Conservation (phyloP, 108 stramenopile species). For the Chaetoceros tenuissimus region DNA sequence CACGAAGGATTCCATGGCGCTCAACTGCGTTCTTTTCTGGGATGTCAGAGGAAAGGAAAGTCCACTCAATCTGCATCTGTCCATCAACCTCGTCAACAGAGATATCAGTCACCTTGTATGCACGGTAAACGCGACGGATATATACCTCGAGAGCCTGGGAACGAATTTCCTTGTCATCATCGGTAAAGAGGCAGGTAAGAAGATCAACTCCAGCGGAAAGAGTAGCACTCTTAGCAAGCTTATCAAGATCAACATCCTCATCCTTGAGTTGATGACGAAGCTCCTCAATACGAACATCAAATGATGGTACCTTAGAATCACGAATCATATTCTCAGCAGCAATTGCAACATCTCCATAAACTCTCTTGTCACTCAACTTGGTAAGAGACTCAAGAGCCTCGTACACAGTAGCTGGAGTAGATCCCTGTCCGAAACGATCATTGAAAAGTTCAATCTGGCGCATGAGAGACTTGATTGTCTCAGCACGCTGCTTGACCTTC, state of each 20-base stretch:
- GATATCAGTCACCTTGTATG: slow-evolving; percentile 71
- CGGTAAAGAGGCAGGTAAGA: slow-evolving; percentile 79
- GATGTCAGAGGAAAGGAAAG: slow-evolving; percentile 85
- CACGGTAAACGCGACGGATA: slow-evolving; percentile 92
- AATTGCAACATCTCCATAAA: slow-evolving; percentile 81
- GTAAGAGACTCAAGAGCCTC: slow-evolving; percentile 48
- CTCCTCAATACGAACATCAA: slow-evolving; percentile 71
- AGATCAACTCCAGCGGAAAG: slow-evolving; percentile 93
- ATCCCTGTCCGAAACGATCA: slow-evolving; percentile 51
- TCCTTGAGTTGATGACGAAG: slow-evolving; percentile 64
- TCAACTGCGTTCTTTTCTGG: slow-evolving; percentile 50
- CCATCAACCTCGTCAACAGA: slow-evolving; percentile 52
- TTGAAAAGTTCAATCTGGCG: slow-evolving; percentile 66
- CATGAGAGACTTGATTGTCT: slow-evolving; percentile 61
- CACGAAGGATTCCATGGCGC: slow-evolving; percentile 57
- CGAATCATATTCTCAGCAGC: slow-evolving; percentile 71
- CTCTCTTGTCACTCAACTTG: slow-evolving; percentile 53
- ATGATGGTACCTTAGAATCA: slow-evolving; percentile 67
- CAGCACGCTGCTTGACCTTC: slow-evolving; percentile 36
- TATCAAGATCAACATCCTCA: slow-evolving; percentile 43
- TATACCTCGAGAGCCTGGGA: slow-evolving; percentile 78
- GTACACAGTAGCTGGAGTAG: slow-evolving; percentile 45
- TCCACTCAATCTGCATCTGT: slow-evolving; percentile 68
- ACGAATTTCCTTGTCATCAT: slow-evolving; percentile 58
- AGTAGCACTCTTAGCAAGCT: slow-evolving; percentile 58